Evolutionary conservation across 768 basidiomycete species (phyloP), one percentile per base, ranked within the genome.

Genomic region (Lentinula lateritia): DNA sequence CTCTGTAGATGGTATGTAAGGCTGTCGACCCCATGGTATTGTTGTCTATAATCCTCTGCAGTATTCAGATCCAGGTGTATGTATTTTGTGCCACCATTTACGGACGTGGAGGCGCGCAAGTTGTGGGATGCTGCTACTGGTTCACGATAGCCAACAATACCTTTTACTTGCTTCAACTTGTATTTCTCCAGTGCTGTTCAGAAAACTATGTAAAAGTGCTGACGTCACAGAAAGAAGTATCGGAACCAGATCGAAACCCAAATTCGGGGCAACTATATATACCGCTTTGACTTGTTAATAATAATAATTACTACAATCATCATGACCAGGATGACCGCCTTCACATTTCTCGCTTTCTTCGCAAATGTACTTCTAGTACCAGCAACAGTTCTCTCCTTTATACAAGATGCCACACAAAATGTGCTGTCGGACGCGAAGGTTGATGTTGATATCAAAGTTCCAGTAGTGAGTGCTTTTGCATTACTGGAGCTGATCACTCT

Each of bases 31-130:
- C 41, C 15, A 15, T 50, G 53, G 28, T 28, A 28, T 28, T 28
- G 28, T 28, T 13, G 39, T 43, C 63, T 66, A 56, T 54, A 10
- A 15, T 64, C 8, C 48, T 68, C 28, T 56, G 50, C 58, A 94
- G 92, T 89, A 36, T 93, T 94, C 71, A 80, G 80, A 62, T 81
- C 88, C 50, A 87, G 90, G 54, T 94, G 92, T 75, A 84, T 82
- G 69, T 92, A 88, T 71, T 94, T 92, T 71, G 75, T 79, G 54
- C 89, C 90, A 6, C 87, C 90, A 36, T 65, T 70, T 60, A 76
- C 81, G 15, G 87, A 89, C 67, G 73, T 66, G 42, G 87, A 89
- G 63, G 79, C 81, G 5, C 79, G 78, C 43, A 75, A 76, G 68
- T 77, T 83, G 74, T 88, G 85, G 86, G 77, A 85, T 41, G 66